Evolutionary conservation across 805 yeast genomes (phyloP).

Genomic region (Saccharomycopsis olivae): DNA sequence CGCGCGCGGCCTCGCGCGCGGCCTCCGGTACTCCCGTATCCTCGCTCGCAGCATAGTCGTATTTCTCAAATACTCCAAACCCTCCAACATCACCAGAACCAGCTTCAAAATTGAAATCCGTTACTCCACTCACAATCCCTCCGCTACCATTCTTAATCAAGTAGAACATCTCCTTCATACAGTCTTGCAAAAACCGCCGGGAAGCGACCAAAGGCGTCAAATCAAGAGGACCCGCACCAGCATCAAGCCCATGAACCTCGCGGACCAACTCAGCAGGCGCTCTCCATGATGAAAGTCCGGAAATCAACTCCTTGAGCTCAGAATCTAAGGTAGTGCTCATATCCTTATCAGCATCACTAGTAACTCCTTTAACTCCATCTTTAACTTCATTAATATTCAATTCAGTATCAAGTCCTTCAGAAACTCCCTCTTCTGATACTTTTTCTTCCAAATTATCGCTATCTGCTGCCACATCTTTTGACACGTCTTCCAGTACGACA

Average conservation of each 20-base stretch:
- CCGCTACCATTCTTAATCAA: conserved; percentile 19
- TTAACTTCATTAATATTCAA: neutral
- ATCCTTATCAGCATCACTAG: neutral
- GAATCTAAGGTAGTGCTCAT: conserved; percentile 7
- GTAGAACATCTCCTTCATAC: conserved; percentile 23
- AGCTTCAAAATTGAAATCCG: conserved; percentile 11
- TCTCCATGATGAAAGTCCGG: conserved; percentile 10
- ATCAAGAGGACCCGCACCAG: conserved; percentile 10
- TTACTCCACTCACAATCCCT: conserved; percentile 13
- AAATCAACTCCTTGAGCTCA: conserved; percentile 13
- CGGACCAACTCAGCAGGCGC: conserved; percentile 11
- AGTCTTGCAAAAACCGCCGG: conserved; percentile 21
- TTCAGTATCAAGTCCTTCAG: neutral
- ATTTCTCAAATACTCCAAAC: conserved; percentile 14
- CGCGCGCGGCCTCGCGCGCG: too few relatives aligned
- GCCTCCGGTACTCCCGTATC: too few relatives aligned
- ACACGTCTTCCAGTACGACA: too few relatives aligned
- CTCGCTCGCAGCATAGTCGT: conserved; percentile 8
- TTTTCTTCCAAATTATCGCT: too few relatives aligned
- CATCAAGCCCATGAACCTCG: conserved; percentile 11
- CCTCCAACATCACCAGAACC: conserved; percentile 1
- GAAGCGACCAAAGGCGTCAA: conserved; percentile 21
- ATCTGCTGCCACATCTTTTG: too few relatives aligned
- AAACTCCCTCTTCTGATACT: neutral
- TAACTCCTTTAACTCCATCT: too few relatives aligned